A percentile compares a stretch with the other conserved stretches of the same genome.
Evolutionary conservation across 139 green algal genomes (phyloP).

Genomic region (Bryopsis sp.): DNA sequence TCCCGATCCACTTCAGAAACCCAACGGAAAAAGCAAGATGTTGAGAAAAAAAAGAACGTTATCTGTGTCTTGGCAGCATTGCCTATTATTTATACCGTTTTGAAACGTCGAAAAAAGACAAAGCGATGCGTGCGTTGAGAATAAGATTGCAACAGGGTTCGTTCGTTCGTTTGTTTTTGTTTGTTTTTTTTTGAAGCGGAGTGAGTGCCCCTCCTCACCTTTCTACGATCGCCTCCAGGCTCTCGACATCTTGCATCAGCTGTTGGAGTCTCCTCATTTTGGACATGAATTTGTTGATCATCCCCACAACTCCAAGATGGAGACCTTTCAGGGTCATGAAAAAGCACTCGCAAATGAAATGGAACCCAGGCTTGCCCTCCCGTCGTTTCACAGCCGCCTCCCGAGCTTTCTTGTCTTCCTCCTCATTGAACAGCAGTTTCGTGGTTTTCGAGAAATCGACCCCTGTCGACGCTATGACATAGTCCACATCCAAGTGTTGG

Average conservation of each 20-base stretch:
- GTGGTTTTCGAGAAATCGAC: constrained; percentile 11
- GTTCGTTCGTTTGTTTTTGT: no score
- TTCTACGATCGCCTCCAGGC: no score
- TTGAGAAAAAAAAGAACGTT: no score
- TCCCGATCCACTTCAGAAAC: no score
- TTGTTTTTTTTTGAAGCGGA: no score
- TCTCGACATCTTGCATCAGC: neutral
- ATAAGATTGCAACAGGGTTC: no score
- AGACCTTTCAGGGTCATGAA: constrained; percentile 79
- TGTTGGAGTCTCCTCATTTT: constrained; percentile 27
- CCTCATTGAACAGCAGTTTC: neutral
- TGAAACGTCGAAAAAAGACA: no score
- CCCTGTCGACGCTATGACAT: neutral
- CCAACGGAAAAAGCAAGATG: no score
- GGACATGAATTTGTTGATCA: constrained; percentile 26
- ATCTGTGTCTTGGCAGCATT: no score
- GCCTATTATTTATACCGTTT: no score
- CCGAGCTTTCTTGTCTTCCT: neutral
- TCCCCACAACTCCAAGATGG: constrained; percentile 67
- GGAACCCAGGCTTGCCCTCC: constrained; percentile 33
- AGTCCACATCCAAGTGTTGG: constrained; percentile 23
- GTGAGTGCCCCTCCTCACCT: no score
- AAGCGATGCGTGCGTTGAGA: no score
- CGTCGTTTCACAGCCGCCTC: neutral
- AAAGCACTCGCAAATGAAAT: constrained; percentile 97